phyloP scores from a whole-genome alignment of 2,329 filamentous ascomycete genomes.

The Aspergillus ochraceoroseus region DNA sequence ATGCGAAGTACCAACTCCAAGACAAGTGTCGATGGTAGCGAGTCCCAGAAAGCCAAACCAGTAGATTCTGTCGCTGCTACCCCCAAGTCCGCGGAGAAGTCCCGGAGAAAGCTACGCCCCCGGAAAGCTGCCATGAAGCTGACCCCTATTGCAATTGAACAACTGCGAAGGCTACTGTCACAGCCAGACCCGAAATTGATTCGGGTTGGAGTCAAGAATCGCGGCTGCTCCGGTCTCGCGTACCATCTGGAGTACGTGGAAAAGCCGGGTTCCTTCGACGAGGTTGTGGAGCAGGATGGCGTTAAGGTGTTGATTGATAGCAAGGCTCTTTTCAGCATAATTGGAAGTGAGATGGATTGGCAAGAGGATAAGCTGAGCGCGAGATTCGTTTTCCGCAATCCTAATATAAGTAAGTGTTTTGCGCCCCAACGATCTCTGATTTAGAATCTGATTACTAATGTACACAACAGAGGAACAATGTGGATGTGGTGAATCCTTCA shows the following conservation, averaged over 20 bases:
- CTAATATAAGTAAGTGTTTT: constrained; percentile 95
- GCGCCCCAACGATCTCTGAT: constrained; percentile 2
- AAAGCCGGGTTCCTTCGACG: constrained; percentile 80
- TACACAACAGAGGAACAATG: constrained; percentile 76
- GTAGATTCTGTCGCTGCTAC: constrained; percentile 34
- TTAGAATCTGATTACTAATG: constrained; percentile 21
- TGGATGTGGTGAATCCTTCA: constrained; percentile 94
- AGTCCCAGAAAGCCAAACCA: constrained; percentile 63
- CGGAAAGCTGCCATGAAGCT: constrained; percentile 90
- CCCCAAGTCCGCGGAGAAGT: constrained; percentile 47
- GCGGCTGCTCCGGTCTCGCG: constrained; percentile 86
- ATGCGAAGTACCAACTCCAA: constrained; percentile 29
- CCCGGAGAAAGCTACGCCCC: constrained; percentile 65
- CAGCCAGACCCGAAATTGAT: constrained; percentile 89
- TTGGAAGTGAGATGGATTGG: constrained; percentile 99
- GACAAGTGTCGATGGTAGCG: constrained; percentile 55
- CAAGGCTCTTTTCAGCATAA: constrained; percentile 96
- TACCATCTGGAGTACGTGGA: constrained; percentile 96
- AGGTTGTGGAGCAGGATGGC: constrained; percentile 89
- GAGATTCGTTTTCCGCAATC: constrained; percentile 91
- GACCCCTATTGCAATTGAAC: constrained; percentile 71
- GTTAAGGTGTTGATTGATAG: constrained; percentile 95
- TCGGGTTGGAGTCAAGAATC: constrained; percentile 87
- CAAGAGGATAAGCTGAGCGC: constrained; percentile 89
- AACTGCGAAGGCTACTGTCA: constrained; percentile 70